These are phyloP conservation scores for Microsporum audouinii DNA, from an alignment of 2,329 filamentous ascomycete species.

Conservation along the genomic window DNA sequence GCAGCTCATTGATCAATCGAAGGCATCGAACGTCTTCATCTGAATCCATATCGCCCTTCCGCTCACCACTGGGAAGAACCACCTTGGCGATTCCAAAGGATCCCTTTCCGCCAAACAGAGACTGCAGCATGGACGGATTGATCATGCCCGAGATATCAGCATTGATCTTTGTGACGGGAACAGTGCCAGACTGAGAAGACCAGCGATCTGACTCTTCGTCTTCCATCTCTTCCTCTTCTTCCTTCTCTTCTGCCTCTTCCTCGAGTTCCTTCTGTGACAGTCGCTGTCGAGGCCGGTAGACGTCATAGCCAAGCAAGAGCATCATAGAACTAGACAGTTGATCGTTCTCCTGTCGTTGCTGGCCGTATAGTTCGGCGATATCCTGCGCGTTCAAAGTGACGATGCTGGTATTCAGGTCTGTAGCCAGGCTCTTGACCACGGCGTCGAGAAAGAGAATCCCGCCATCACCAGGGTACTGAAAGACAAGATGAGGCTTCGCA, in stretches of 20 bases:
- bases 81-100: slow-evolving; percentile 14
- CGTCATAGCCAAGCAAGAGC: slow-evolving; percentile 44
- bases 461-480: slow-evolving; percentile 49
- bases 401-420: slow-evolving; percentile 39
- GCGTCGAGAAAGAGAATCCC: slow-evolving; percentile 45
- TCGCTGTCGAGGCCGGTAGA: slow-evolving; percentile 32
- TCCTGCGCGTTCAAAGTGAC: slow-evolving; percentile 37
- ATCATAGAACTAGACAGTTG: slow-evolving; percentile 25
- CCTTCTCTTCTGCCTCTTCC: slow-evolving; percentile 32
- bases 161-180: background rate
- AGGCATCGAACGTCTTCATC: slow-evolving; percentile 23
- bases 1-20: slow-evolving; percentile 26
- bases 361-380: slow-evolving; percentile 32
- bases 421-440: slow-evolving; percentile 53
- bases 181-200: slow-evolving; percentile 11
- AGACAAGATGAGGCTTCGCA: slow-evolving; percentile 45
- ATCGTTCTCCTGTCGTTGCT: slow-evolving; percentile 31
- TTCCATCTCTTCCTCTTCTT: slow-evolving; percentile 17
- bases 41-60: slow-evolving; percentile 8
- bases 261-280: slow-evolving; percentile 33
- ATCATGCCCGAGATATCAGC: slow-evolving; percentile 1
- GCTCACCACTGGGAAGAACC: slow-evolving; percentile 7
- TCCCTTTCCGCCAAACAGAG: slow-evolving; percentile 10
- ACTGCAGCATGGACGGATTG: slow-evolving; percentile 10
- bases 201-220: slow-evolving; percentile 5